Conservation (phyloP, 495 filamentous ascomycete genomes). For the Lindgomyces ingoldianus region DNA sequence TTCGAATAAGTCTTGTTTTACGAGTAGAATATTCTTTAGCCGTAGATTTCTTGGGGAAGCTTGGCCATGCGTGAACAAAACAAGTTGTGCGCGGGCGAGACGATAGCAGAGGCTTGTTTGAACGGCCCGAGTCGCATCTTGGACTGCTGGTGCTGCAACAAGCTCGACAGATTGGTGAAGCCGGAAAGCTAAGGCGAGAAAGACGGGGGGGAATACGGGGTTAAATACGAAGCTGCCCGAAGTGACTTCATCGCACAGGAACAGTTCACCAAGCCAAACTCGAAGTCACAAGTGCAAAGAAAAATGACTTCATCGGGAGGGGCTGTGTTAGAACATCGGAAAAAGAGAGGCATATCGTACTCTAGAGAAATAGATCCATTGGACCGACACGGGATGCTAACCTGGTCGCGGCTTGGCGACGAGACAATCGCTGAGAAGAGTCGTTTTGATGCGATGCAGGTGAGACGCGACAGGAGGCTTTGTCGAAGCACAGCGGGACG, state of each 20-base stretch:
- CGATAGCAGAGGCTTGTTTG: no score
- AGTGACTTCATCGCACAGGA: conserved; percentile 1
- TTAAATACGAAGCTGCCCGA: not conserved
- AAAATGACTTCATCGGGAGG: conserved; percentile 4
- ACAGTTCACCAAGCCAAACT: not conserved
- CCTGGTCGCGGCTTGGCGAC: conserved; percentile 13
- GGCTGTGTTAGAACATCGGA: not conserved
- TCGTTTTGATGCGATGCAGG: not conserved
- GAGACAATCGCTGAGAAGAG: conserved; percentile 11
- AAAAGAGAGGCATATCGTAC: conserved; percentile 26
- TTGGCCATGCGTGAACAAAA: not conserved
- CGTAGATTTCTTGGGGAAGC: no score
- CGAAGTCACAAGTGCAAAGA: not conserved
- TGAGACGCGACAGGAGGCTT: not conserved
- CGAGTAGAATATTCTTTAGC: no score
- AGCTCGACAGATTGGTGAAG: not conserved
- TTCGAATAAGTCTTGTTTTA: no score
- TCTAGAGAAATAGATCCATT: conserved; percentile 42
- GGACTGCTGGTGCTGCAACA: no score
- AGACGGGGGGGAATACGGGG: not conserved
- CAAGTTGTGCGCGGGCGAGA: not conserved
- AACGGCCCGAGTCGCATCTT: not conserved
- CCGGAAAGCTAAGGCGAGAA: not conserved
- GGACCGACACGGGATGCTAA: conserved; percentile 39
- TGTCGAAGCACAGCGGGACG: not conserved